These are phyloP conservation scores for Geotrichum macrosporum DNA, from an alignment of 1,139 yeast species.

Conservation along the genomic window DNA sequence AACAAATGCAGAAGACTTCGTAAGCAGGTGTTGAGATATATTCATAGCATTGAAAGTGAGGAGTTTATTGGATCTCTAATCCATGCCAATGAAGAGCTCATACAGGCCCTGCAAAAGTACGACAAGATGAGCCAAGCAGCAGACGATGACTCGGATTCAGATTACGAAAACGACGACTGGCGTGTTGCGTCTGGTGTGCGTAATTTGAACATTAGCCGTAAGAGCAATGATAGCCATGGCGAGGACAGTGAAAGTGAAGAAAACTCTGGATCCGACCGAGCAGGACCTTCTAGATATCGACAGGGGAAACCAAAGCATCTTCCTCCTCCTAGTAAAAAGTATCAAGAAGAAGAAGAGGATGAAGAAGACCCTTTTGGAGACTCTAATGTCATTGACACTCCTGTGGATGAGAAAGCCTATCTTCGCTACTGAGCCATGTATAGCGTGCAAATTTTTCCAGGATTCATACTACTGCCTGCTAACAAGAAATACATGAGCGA, in stretches of 20 bases:
- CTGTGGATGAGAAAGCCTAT: constrained; percentile 33
- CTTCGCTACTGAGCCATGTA: constrained; percentile 21
- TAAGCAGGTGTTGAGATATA: constrained; percentile 69
- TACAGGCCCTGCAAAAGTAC: constrained; percentile 62
- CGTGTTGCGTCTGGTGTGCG: constrained; percentile 26
- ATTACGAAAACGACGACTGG: constrained; percentile 32
- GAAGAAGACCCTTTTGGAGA: constrained; percentile 72
- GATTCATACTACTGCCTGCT: no score
- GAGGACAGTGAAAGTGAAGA: constrained; percentile 30
- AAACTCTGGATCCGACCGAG: constrained; percentile 32
- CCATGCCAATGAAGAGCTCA: constrained; percentile 85
- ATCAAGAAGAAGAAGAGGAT: constrained; percentile 29
- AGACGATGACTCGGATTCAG: constrained; percentile 45
- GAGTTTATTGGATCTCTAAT: constrained; percentile 81
- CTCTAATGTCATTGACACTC: constrained; percentile 39
- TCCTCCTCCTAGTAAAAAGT: constrained; percentile 16
- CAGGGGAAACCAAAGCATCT: constrained; percentile 8
- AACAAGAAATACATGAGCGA: no score
- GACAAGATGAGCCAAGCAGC: constrained; percentile 55
- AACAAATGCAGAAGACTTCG: constrained; percentile 73
- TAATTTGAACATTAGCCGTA: constrained; percentile 32
- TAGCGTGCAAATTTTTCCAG: no score
- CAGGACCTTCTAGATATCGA: constrained; percentile 21
- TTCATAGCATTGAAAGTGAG: constrained; percentile 76
- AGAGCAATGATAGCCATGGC: constrained; percentile 37